Evolutionary conservation across 495 filamentous ascomycete species (phyloP).

Genomic region (Saxophila tyrrhenica): DNA sequence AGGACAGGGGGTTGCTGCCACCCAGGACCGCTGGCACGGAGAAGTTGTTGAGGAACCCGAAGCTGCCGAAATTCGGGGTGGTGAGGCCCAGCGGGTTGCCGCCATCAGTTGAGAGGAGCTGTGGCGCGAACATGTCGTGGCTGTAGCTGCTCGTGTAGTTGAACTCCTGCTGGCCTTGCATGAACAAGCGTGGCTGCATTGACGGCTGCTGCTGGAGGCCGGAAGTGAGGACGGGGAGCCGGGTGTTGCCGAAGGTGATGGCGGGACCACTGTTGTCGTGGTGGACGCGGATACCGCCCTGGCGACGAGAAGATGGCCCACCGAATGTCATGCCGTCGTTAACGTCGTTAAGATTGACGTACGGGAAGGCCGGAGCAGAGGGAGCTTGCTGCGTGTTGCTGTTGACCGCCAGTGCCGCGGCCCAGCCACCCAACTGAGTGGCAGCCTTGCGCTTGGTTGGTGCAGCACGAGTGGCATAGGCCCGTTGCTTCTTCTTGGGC

Average conservation of each 20-base stretch:
- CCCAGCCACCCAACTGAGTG: too few relatives aligned
- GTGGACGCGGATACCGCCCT: constrained; percentile 14
- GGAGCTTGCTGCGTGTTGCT: too few relatives aligned
- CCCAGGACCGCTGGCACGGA: constrained; percentile 1
- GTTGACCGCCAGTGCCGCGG: too few relatives aligned
- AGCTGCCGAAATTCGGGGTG: constrained; percentile 5
- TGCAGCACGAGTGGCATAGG: too few relatives aligned
- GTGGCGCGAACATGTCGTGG: too few relatives aligned
- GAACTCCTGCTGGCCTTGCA: too few relatives aligned
- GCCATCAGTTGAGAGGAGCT: too few relatives aligned
- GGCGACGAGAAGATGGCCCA: neutral
- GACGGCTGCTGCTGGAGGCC: constrained; percentile 9
- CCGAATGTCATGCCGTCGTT: constrained; percentile 16
- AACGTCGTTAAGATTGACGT: too few relatives aligned
- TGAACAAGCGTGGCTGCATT: too few relatives aligned
- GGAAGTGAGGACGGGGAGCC: constrained; percentile 17
- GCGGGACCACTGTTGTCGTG: constrained; percentile 19
- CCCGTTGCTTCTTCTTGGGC: constrained; percentile 13
- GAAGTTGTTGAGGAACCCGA: constrained; percentile 6
- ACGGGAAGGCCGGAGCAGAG: too few relatives aligned
- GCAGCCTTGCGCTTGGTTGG: too few relatives aligned
- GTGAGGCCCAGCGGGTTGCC: neutral
- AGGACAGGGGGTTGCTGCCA: constrained; percentile 1
- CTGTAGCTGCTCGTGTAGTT: too few relatives aligned
- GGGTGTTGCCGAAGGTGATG: constrained; percentile 23